A percentile compares a stretch with the other conserved stretches of the same genome.
Evolutionary conservation across 352 stramenopile genomes (phyloP).

Genomic region (Globisporangium cederbergense): DNA sequence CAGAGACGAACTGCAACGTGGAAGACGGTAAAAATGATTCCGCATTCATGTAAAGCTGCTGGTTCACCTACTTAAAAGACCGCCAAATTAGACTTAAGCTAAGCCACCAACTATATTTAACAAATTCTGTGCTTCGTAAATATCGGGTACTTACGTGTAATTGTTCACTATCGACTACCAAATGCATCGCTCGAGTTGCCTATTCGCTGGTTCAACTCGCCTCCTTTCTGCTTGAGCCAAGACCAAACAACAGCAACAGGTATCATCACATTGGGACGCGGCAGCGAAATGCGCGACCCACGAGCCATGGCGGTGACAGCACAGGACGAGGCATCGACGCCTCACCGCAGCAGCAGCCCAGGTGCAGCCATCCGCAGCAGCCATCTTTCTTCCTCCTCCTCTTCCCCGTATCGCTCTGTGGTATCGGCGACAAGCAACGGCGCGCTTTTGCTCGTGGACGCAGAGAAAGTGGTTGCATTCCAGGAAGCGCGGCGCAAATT

Average conservation of each 20-base stretch:
- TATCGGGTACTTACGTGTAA: neutral
- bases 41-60: neutral
- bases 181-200: neutral
- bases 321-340: neutral
- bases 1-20: neutral
- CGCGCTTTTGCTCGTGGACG: neutral
- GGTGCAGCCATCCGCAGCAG: neutral
- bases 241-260: neutral
- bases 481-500: constrained; percentile 38
- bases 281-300: neutral
- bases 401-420: neutral
- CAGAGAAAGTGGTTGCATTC: constrained; percentile 8
- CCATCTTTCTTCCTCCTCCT: neutral
- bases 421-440: neutral
- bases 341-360: neutral
- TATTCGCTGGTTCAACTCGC: neutral
- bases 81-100: neutral
- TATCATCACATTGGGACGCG: neutral
- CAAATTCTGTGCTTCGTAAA: neutral
- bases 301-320: neutral
- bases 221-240: neutral
- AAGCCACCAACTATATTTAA: no score
- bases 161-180: neutral
- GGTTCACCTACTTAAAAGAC: neutral
- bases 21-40: neutral